These are phyloP conservation scores for Oemleria cerasiformis DNA, from an alignment of 306 rosid genomes.

Conservation along the genomic window DNA sequence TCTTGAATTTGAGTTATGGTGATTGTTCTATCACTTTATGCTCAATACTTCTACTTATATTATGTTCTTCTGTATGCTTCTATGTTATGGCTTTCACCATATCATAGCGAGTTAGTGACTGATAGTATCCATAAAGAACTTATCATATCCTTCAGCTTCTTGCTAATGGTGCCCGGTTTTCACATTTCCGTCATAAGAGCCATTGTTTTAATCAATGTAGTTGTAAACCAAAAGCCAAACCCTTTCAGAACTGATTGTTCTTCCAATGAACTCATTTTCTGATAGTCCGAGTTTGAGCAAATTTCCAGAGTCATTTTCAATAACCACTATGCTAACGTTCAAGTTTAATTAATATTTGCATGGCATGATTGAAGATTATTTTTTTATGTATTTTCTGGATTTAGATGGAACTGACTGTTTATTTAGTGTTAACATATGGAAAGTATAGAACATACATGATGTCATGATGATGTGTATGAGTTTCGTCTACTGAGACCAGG, in stretches of 20 bases:
- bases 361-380: background rate
- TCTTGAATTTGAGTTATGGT: background rate
- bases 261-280: background rate
- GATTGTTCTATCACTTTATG: constrained; percentile 11
- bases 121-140: background rate
- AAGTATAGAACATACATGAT: background rate
- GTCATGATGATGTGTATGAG: background rate
- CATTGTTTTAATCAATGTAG: background rate
- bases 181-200: background rate
- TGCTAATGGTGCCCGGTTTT: background rate
- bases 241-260: background rate
- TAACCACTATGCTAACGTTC: background rate
- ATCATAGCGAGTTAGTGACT: too few relatives aligned
- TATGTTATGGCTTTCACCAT: background rate
- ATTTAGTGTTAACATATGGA: constrained; percentile 7
- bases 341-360: background rate
- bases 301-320: background rate
- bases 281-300: background rate
- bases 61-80: background rate
- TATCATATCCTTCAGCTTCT: background rate
- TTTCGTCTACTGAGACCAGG: background rate
- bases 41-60: background rate
- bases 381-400: background rate
- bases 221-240: background rate
- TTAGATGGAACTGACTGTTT: background rate